These are phyloP conservation scores for Wickerhamiella slavikovae DNA, from an alignment of 805 yeast genomes.

Conservation along the genomic window DNA sequence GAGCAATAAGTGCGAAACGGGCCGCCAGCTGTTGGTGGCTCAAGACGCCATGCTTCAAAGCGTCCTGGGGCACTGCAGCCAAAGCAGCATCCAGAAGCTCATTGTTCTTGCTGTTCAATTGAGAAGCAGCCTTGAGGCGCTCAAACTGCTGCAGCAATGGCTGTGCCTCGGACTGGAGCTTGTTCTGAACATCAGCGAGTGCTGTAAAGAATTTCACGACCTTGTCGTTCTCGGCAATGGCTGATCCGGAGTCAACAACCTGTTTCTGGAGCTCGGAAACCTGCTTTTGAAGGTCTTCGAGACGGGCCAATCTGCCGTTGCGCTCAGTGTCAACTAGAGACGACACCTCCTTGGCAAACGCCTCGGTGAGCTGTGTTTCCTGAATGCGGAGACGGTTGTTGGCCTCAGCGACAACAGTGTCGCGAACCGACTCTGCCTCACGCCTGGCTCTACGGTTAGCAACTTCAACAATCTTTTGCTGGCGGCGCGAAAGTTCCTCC, in stretches of 20 bases:
- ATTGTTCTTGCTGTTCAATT: too few species aligned
- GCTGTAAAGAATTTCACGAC: conserved; percentile 25
- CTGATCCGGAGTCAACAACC: conserved; percentile 20
- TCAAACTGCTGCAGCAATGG: conserved; percentile 19
- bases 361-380: conserved; percentile 46
- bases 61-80: conserved; percentile 25
- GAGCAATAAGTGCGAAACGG: conserved; percentile 61
- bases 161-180: conserved; percentile 21
- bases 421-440: conserved; percentile 50
- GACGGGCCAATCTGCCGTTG: conserved; percentile 51
- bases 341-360: conserved; percentile 36
- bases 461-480: conserved; percentile 42
- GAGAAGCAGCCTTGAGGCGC: conserved; percentile 18
- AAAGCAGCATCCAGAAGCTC: conserved; percentile 31
- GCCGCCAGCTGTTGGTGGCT: conserved; percentile 58
- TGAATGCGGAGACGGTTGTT: conserved; percentile 50
- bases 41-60: conserved; percentile 35
- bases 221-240: conserved; percentile 20
- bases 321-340: conserved; percentile 53
- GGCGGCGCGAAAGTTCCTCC: conserved; percentile 27
- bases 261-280: conserved; percentile 33
- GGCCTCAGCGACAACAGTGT: conserved; percentile 47
- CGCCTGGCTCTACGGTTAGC: conserved; percentile 34
- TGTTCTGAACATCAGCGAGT: conserved; percentile 23
- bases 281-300: conserved; percentile 36